These are phyloP conservation scores for Davidsoniella neocaledoniae DNA, from an alignment of 2,329 filamentous ascomycete species.

Conservation along the genomic window DNA sequence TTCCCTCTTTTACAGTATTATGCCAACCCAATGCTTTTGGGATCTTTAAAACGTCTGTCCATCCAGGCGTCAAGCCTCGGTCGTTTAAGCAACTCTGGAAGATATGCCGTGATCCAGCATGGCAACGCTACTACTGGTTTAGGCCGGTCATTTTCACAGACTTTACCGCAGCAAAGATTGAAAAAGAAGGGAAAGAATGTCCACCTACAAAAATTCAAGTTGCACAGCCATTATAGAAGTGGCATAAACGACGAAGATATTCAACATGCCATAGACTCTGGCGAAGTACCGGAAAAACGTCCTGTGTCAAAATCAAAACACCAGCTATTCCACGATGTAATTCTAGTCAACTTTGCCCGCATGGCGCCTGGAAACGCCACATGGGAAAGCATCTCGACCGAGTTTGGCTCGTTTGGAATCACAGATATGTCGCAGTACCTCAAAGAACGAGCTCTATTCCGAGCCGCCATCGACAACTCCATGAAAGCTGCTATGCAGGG, in stretches of 20 bases:
- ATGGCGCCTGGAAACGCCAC: slow-evolving; percentile 8
- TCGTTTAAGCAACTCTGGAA: not conserved
- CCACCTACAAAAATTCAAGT: slow-evolving; percentile 4
- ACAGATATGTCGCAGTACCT: slow-evolving; percentile 24
- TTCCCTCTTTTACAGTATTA: not conserved
- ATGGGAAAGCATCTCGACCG: slow-evolving; percentile 11
- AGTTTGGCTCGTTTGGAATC: slow-evolving; percentile 15
- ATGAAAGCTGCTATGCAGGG: slow-evolving; percentile 26
- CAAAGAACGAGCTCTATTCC: slow-evolving; percentile 29
- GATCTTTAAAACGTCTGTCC: slow-evolving; percentile 2
- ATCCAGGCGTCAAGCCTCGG: not conserved
- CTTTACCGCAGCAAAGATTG: not conserved
- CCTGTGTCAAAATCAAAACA: slow-evolving; percentile 8
- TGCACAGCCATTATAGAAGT: slow-evolving; percentile 3
- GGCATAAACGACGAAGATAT: not conserved
- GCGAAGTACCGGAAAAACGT: slow-evolving; percentile 6
- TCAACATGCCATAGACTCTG: slow-evolving; percentile 4
- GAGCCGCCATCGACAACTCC: slow-evolving; percentile 27
- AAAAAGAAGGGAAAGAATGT: not conserved
- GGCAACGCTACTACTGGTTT: not conserved
- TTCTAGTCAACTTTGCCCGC: slow-evolving; percentile 9
- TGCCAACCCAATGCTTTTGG: slow-evolving; percentile 4
- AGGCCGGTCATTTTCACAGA: slow-evolving; percentile 3
- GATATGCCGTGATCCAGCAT: not conserved
- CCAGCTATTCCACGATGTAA: slow-evolving; percentile 12